These are phyloP conservation scores for Globisporangium takayamanum DNA, from an alignment of 352 stramenopile genomes.

Conservation along the genomic window DNA sequence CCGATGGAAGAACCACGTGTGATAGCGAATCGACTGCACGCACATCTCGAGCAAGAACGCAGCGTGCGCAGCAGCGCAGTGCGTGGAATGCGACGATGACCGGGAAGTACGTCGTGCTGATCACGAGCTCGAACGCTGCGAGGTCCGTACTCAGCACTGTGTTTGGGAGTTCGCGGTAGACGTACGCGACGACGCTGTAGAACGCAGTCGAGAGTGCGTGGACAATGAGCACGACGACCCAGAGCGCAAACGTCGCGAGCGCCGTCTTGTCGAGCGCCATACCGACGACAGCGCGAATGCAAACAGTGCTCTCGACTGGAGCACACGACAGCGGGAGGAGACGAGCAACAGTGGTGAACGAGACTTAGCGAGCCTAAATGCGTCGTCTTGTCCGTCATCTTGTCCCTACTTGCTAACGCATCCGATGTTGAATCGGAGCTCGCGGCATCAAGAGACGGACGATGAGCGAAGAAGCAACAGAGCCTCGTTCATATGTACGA, in stretches of 20 bases:
- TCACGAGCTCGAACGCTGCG: slow-evolving; percentile 9
- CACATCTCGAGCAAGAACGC: slow-evolving; percentile 10
- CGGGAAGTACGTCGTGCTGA: slow-evolving; percentile 16
- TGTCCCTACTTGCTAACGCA: too few species aligned
- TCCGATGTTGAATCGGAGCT: too few species aligned
- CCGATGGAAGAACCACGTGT: slow-evolving; percentile 11
- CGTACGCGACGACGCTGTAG: not conserved
- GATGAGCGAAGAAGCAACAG: too few species aligned
- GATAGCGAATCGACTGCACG: slow-evolving; percentile 5
- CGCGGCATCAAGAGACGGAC: too few species aligned
- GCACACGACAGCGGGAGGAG: too few species aligned
- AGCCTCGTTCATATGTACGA: too few species aligned
- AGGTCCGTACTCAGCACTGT: not conserved
- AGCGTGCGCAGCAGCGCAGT: slow-evolving; percentile 7
- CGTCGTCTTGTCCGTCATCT: too few species aligned
- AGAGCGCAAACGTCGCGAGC: not conserved
- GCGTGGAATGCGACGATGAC: slow-evolving; percentile 11
- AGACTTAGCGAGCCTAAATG: too few species aligned
- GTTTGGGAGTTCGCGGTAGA: slow-evolving; percentile 2
- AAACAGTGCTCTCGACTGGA: too few species aligned
- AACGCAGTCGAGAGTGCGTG: slow-evolving; percentile 1
- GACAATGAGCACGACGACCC: slow-evolving; percentile 2
- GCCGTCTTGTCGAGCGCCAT: slow-evolving; percentile 1
- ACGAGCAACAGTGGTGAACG: too few species aligned
- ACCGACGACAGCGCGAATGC: not conserved